phyloP scores from a whole-genome alignment of 2,329 filamentous ascomycete genomes.

The Verticillium nubilum region DNA sequence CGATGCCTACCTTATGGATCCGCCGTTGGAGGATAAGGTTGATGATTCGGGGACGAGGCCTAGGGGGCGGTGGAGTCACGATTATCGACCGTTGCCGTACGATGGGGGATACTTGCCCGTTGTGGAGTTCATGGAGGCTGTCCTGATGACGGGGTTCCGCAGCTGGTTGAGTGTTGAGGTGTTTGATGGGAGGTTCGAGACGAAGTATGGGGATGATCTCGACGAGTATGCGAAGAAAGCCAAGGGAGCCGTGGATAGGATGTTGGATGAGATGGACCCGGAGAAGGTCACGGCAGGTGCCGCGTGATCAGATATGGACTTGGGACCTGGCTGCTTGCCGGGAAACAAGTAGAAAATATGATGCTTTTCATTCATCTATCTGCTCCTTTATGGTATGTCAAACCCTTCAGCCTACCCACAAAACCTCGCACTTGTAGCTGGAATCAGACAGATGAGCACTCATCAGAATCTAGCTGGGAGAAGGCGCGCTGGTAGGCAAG shows the following conservation, averaged over 20 bases:
- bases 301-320: background rate
- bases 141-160: slow-evolving; percentile 61
- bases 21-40: slow-evolving; percentile 44
- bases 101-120: slow-evolving; percentile 68
- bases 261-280: slow-evolving; percentile 7
- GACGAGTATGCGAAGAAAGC: slow-evolving; percentile 18
- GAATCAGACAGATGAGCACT: background rate
- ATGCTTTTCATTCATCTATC: background rate
- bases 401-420: too few species aligned
- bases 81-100: slow-evolving; percentile 63
- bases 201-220: slow-evolving; percentile 24
- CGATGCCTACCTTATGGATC: slow-evolving; percentile 62
- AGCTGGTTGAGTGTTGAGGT: slow-evolving; percentile 66
- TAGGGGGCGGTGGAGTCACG: slow-evolving; percentile 65
- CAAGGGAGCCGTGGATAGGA: slow-evolving; percentile 5
- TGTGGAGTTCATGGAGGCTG: slow-evolving; percentile 56
- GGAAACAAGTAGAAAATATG: too few species aligned
- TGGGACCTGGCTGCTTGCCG: too few species aligned
- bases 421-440: too few species aligned
- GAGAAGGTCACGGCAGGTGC: background rate
- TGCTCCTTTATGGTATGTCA: too few species aligned
- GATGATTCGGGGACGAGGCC: slow-evolving; percentile 52
- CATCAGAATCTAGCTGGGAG: background rate
- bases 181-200: slow-evolving; percentile 23
- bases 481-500: slow-evolving; percentile 8